Conservation (phyloP, 2,329 filamentous ascomycete genomes). For the Epichloe coenophiala region DNA sequence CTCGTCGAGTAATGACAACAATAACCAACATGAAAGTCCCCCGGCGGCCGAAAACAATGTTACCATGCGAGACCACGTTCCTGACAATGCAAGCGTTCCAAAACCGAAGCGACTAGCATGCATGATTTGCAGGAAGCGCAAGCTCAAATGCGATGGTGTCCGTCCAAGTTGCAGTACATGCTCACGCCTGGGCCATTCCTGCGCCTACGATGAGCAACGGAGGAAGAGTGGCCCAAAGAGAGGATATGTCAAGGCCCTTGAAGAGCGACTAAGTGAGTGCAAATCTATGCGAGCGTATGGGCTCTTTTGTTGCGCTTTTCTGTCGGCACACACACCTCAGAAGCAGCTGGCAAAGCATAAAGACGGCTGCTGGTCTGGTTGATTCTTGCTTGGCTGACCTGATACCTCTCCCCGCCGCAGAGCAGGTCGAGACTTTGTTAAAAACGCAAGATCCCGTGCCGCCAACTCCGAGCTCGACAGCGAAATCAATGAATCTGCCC, state of each 20-base stretch:
- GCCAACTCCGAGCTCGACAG: conserved; percentile 11
- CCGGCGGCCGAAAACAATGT: conserved; percentile 22
- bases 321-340: too few species aligned
- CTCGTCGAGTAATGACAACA: conserved; percentile 19
- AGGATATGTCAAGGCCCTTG: conserved; percentile 86
- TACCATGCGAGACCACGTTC: conserved; percentile 18
- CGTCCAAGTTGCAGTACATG: conserved; percentile 83
- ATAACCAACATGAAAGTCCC: conserved; percentile 15
- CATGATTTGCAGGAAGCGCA: conserved; percentile 84
- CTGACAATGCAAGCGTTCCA: conserved; percentile 46
- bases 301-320: too few species aligned
- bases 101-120: conserved; percentile 91
- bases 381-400: background rate
- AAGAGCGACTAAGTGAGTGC: conserved; percentile 73
- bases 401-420: conserved; percentile 27
- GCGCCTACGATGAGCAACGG: conserved; percentile 82
- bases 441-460: conserved; percentile 50
- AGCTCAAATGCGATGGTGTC: conserved; percentile 76
- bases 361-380: background rate
- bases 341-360: too few species aligned
- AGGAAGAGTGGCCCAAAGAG: conserved; percentile 91
- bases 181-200: conserved; percentile 71
- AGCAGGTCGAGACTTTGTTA: conserved; percentile 84
- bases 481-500: conserved; percentile 18
- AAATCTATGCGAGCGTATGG: background rate